Base-by-base conservation (phyloP, 140 eudicot species). In the Oenanthe javanica region DNA sequence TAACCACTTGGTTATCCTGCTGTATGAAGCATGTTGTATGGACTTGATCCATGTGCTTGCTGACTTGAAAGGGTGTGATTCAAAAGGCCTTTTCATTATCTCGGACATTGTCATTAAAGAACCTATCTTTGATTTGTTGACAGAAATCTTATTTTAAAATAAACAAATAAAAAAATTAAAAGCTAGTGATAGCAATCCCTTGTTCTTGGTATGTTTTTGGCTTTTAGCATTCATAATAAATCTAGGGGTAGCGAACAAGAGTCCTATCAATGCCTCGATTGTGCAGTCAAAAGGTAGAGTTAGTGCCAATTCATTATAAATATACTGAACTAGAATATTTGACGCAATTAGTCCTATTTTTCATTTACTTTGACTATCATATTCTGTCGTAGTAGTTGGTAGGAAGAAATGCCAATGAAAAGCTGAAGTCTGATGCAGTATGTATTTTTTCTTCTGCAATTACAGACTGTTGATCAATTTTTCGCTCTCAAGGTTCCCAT, bases 391-490 rank as follows among this genome's bases (percentile, higher is more conserved):
- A 45, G 36, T 45, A 43, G 19, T 69, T 76, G 61, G 79, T 79
- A 67, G 51, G 49, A 8, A 16, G 27, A 31, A 48, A 23, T 50
- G 64, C 79, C 55, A 11, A 12, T 49, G 79, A 23, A 75, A 48
- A 49, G 45, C 1, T 77, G 9, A 50, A 9, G 21, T 16, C 71
- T 77, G 49, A 77, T 54, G 50, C 38, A 14, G 7, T 77, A 38
- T 16, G 13, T 31, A 11, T 13, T 48, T 46, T 79, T 43, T 79
- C 12, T 63, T 66, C 4, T 59, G 69, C 27, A 6, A 38, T 52
- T 21, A 85, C 97, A 96, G 99, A 96, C 98, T 14, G 88, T 93
- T 55, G 98, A 96, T 91, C 99, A 96, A n/a, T 93, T 96, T 85
- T 96, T 93, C 73, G 91, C 92, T 81, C 93, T 93, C 49, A 89